Conservation (phyloP, 306 rosid species). For the cucumber (Cucumis sativus) region DNA sequence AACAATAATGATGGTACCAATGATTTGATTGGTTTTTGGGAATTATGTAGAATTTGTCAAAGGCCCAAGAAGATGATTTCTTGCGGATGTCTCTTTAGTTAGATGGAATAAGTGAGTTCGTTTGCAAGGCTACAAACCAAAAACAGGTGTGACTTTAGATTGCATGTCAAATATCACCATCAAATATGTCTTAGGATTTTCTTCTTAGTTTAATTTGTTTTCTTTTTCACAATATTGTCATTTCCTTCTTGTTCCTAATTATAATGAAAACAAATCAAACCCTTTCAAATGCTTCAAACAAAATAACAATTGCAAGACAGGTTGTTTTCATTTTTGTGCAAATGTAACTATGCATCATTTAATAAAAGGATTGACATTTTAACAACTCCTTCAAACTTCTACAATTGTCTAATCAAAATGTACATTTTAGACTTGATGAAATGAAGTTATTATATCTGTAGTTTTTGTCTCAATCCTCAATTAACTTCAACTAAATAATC, state of each 20-base stretch:
- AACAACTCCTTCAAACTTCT: background rate
- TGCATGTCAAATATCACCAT: background rate
- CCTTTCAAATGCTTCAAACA: background rate
- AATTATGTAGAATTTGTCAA: background rate
- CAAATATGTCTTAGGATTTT: background rate
- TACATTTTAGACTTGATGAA: too few species aligned
- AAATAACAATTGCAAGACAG: background rate
- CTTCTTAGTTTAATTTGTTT: background rate
- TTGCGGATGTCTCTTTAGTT: background rate
- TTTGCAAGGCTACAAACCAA: background rate
- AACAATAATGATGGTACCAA: background rate
- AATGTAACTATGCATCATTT: background rate
- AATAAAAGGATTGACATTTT: background rate
- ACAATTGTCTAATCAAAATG: background rate
- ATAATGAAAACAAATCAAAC: background rate
- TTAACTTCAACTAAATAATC: too few species aligned
- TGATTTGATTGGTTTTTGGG: background rate
- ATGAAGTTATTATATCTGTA: too few species aligned
- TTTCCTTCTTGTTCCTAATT: background rate
- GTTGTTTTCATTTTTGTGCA: slow-evolving; percentile 1
- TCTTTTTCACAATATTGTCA: background rate
- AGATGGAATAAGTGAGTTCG: background rate
- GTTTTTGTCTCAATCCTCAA: too few species aligned
- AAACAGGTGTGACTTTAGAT: background rate
- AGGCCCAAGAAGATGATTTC: background rate